Base-by-base conservation (phyloP, 495 filamentous ascomycete species). In the Talaromyces adpressus region DNA sequence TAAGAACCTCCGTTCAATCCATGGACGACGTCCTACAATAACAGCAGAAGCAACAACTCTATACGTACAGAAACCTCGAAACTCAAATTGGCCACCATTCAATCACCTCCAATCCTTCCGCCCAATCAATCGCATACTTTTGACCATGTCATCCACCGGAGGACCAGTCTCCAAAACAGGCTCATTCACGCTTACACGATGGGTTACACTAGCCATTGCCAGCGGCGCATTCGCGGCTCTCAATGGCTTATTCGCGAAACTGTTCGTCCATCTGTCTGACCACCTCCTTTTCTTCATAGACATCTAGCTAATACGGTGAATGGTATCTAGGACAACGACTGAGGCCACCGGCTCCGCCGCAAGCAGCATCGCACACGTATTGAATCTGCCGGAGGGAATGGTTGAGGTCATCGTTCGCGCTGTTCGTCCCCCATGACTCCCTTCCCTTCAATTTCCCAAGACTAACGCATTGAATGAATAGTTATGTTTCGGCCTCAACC, bases 191-290 rank as follows among this genome's bases (percentile, higher is more conserved):
- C 20, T 49, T 7, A 62, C 60, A 34, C 20, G 45, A 49, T 98
- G 94, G 94, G 82, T 97, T 63, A 71, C 91, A 61, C 84, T 93
- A 54, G 92, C 94, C 27, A 67, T 95, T 39, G 85, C 90, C 45
- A 94, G 90, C 72, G 94, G 94, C 39, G 86, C 88, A 8, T 97
- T 92, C 73, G 94, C 94, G 14, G 91, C 92, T 39, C 85, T 94
- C 67, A 98, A 98, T 69, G 93, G 94, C 32, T 89, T 96, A 25
- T 98, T 98, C 77, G 94, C 94, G 0, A 98, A 97, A 74, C 78
- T 98, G 91, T 95, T 81, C 69, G 84, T 78, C 64, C 39, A 53
- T 12, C 20, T 11, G 3, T 12, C 20, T 11, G 3, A 27, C 22
- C 62, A 22, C n/a, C 2, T 29, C 3, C 23, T 0, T 56, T 9